Conservation (phyloP, 2,329 filamentous ascomycete genomes). For the Cercospora sesami region DNA sequence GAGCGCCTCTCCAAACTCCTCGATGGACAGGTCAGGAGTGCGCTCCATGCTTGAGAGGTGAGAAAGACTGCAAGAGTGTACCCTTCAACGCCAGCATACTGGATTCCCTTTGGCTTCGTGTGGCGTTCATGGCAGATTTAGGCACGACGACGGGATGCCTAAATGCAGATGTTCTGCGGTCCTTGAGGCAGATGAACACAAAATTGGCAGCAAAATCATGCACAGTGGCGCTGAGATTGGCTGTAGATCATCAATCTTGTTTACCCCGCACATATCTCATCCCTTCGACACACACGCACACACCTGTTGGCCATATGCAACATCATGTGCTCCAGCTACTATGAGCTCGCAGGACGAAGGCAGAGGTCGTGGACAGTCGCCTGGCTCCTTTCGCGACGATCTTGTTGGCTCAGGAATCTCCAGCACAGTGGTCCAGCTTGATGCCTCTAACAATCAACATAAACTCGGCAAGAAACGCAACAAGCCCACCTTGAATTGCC, state of each 20-base stretch:
- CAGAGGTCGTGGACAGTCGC: not conserved
- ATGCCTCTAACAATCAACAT: not conserved
- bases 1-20: not conserved
- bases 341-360: not conserved
- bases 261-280: not conserved
- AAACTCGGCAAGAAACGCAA: not conserved
- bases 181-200: not conserved
- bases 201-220: not conserved
- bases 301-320: not conserved
- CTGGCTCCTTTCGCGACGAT: not conserved
- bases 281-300: not conserved
- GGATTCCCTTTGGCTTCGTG: not conserved
- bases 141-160: not conserved
- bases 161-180: not conserved
- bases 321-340: not conserved
- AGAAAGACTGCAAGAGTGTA: not conserved
- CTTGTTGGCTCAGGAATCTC: not conserved
- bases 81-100: not conserved
- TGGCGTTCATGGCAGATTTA: not conserved
- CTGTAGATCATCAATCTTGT: not conserved
- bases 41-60: not conserved
- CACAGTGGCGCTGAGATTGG: not conserved
- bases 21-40: not conserved
- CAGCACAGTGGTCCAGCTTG: not conserved
- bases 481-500: not conserved